A percentile compares a stretch with the other conserved stretches of the same genome.
Evolutionary conservation across 1,284 basidiomycete genomes (phyloP).

Genomic region (Ganoderma multipileum): DNA sequence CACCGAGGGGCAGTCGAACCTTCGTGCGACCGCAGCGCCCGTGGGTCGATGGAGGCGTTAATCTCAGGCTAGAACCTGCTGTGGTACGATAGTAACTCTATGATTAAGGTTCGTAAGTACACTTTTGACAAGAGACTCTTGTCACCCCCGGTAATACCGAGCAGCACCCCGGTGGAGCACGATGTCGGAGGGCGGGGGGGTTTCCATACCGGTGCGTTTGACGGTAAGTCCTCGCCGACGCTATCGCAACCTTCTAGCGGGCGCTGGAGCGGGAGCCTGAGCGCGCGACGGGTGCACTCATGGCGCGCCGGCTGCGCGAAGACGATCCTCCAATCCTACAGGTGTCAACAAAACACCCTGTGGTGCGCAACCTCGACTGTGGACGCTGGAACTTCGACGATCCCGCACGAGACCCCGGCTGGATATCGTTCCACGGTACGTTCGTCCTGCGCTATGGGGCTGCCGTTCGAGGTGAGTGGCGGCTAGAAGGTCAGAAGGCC

Average conservation of each 20-base stretch:
- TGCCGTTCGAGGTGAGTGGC: background rate
- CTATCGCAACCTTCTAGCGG: background rate
- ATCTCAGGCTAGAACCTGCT: background rate
- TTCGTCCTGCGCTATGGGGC: background rate
- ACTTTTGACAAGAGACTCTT: background rate
- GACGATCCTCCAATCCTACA: background rate
- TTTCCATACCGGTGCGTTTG: constrained; percentile 1
- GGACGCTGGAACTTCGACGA: background rate
- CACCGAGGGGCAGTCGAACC: background rate
- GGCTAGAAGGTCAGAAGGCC: background rate
- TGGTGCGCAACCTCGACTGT: background rate
- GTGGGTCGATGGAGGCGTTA: background rate
- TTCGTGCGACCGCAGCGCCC: background rate
- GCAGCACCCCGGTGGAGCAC: background rate
- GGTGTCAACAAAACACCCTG: background rate
- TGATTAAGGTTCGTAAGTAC: background rate
- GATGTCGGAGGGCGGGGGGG: background rate
- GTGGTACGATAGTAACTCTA: background rate
- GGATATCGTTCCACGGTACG: background rate
- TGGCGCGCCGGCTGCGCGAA: background rate
- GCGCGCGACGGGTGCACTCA: background rate
- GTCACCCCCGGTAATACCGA: background rate
- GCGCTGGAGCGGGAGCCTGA: background rate
- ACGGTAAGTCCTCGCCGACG: background rate
- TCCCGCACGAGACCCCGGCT: background rate